Evolutionary conservation across 495 filamentous ascomycete species (phyloP), one percentile per base, ranked within the genome.

Genomic region (Aspergillus diversus): DNA sequence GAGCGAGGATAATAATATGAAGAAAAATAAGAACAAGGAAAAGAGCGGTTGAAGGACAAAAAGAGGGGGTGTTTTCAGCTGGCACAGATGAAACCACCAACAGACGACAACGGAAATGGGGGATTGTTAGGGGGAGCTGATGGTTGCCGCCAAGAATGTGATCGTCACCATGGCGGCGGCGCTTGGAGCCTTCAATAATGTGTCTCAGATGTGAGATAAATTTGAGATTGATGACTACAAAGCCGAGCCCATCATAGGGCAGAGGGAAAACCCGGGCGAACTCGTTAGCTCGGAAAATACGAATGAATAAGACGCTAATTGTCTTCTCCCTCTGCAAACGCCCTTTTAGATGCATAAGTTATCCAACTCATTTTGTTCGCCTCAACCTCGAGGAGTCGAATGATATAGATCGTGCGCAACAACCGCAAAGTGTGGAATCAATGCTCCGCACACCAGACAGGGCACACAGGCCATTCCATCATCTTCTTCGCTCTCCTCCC

Each of bases 391-490:
- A 37, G 60, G 16, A 12, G 33, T 66, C 1, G 65, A 68, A 76
- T 96, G 92, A 67, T 87, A 96, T 55, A 89, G 78, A 63, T 82
- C 75, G 74, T 96, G 92, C 4, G 92, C 92, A 17, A 80, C 64
- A 69, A 87, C 81, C 7, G 92, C 92, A 75, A 93, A 95, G 12
- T 76, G 63, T 0, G 92, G 92, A 59, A 95, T 87, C 5, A 74
- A 64, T 15, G 83, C 83, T 11, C 86, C 87, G 71, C 92, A 95
- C 6, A 73, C 63, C 0, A 66, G 65, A 71, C 91, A 94, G 7
- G 66, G 67, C 5, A 80, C 70, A 58, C 72, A 77, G 13, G 59
- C 48, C 57, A 72, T 69, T 13, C 72, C 73, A 4, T 80, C 81
- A 4, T 79, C 81, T n/a, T 66, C 71, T 21, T 82, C 80, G 39